Evolutionary conservation across 768 basidiomycete genomes (phyloP), one percentile per base, ranked within the genome.

Genomic region (Tylopilus vinaceipallidus): DNA sequence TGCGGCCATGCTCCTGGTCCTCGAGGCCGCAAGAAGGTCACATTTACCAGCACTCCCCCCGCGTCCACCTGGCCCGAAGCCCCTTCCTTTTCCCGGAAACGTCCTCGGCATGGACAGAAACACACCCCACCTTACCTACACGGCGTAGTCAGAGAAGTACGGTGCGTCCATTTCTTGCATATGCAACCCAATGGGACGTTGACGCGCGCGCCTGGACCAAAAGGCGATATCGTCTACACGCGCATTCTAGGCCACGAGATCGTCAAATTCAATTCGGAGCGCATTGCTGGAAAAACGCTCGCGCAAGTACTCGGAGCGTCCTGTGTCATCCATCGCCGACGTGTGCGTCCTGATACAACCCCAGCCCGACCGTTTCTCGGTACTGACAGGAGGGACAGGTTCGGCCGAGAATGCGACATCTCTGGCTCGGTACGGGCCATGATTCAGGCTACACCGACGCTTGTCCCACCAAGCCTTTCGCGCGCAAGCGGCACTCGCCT

Each of bases 211-310:
- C n/a, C 8, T 29, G 2, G 27, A 9, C 27, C 2, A 29, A 29
- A 7, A 29, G 27, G 27, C 4, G 27, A 29, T 29, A 29, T 29
- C 16, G 32, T 56, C 8, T 36, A 49, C 19, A 19, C 14, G 0
- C 37, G 34, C 17, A 55, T 78, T 20, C 62, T 82, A 42, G 70
- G 73, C 26, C 72, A 77, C 49, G 68, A 75, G 3, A 69, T 82
- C 60, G 56, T 83, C 44, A 66, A 81, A 41, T 59, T 84, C 39
- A 81, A 75, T 63, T 73, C 71, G 58, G 59, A 74, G 47, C 17
- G 78, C 79, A 36, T 63, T 83, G 24, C 62, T 83, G 24, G 80
- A 82, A 32, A 77, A 72, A 56, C 72, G 76, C 26, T 75, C 79
- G 42, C 59, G 72, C 10, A 76, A 77, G n/a, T n/a, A n/a, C n/a